Base-by-base conservation (phyloP, 768 basidiomycete species). In the Russula sp. region DNA sequence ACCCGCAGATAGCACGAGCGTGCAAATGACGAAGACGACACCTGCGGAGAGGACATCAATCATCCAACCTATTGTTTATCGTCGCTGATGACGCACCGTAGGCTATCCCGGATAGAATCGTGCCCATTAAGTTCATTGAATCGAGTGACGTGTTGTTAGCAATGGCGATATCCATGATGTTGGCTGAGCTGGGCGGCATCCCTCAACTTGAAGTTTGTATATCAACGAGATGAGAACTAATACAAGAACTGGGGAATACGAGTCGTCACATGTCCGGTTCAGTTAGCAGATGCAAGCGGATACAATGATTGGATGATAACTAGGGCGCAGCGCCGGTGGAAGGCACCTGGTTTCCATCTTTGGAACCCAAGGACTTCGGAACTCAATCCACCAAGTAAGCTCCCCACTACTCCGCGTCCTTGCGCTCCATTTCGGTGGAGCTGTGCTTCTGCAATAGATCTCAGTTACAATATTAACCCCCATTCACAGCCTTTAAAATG, bases 91-190 rank as follows among this genome's bases (percentile, higher is more conserved):
- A 61, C 71, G 59, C 22, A 72, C 72, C 72, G 45, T 70, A 73
- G 10, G 68, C 65, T 27, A 71, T 45, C 7, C 63, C 68, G 7
- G 71, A 68, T 20, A 73, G 50, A 18, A 71, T 47, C 1, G 69
- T 66, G 7, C 72, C 72, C 51, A 69, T 63, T 63, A 73, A 62
- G 9, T 52, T 54, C 44, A 49, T 61, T 1, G 52, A 49, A 56
- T 57, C 63, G 27, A 64, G 64, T 9, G 61, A 22, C 13, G 57
- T 39, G 20, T 45, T 53, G n/a, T 35, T 48, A 37, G 16, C n/a
- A 37, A 31, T 18, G n/a, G 42, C 27, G 53, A 8, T 32, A 45
- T 47, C 55, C 57, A 65, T 66, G 48, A 20, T 53, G 34, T 52
- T 34, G 20, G 22, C 32, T 45, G 58, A 44, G n/a, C 53, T 14